Conservation (phyloP, 148 eudicot species). For the Talinum fruticosum region DNA sequence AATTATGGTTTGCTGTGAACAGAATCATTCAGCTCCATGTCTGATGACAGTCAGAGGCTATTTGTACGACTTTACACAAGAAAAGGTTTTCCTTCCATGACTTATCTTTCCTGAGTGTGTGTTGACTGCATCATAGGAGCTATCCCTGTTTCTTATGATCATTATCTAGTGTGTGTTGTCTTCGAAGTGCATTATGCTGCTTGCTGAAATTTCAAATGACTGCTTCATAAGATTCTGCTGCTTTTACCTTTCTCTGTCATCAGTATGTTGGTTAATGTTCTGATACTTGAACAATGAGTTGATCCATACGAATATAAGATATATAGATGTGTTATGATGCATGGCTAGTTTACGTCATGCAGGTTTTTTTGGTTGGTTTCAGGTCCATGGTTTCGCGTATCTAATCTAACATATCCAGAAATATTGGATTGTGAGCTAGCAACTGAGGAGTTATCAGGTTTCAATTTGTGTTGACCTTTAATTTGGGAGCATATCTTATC, state of each 20-base stretch:
- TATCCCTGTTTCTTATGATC: background rate
- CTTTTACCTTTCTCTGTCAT: background rate
- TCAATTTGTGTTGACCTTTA: background rate
- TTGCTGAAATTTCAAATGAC: background rate
- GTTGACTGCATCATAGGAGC: background rate
- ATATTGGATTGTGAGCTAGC: conserved; percentile 58
- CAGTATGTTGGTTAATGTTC: background rate
- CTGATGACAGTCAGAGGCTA: conserved; percentile 89
- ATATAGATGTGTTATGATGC: background rate
- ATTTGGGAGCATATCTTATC: conserved; percentile 4
- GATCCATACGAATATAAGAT: background rate
- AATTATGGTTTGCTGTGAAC: conserved; percentile 24
- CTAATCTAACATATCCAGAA: conserved; percentile 67
- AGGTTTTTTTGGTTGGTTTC: conserved; percentile 14
- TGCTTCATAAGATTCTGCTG: background rate
- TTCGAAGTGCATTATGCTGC: background rate
- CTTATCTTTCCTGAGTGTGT: conserved; percentile 3
- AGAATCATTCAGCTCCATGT: conserved; percentile 65
- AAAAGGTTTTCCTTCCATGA: conserved; percentile 51
- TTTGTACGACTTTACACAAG: conserved; percentile 83
- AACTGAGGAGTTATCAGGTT: conserved; percentile 59
- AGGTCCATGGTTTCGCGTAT: conserved; percentile 95
- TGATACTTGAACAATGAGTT: background rate
- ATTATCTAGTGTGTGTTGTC: background rate
- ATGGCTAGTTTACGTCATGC: background rate